Conservation (phyloP, 257 asterid species). For the Linderniella brevidens region DNA sequence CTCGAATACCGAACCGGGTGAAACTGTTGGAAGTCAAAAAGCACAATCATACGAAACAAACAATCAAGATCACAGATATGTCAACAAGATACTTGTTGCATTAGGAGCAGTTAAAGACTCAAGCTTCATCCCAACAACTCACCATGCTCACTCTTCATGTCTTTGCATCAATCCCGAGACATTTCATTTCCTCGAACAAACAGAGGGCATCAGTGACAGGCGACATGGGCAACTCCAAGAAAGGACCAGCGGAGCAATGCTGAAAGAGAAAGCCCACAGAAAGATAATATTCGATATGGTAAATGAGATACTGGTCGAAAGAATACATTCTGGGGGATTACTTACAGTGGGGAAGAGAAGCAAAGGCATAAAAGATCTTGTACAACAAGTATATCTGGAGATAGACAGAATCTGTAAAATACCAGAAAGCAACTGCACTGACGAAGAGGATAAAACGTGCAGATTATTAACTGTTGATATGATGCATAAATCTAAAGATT, state of each 20-base stretch:
- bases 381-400: slow-evolving; percentile 47
- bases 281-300: slow-evolving; percentile 64
- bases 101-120: slow-evolving; percentile 54
- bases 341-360: slow-evolving; percentile 14
- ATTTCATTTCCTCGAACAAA: slow-evolving; percentile 69
- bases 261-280: slow-evolving; percentile 36
- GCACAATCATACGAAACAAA: slow-evolving; percentile 17
- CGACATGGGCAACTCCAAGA: slow-evolving; percentile 12
- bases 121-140: slow-evolving; percentile 21
- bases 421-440: slow-evolving; percentile 22
- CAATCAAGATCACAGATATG: slow-evolving; percentile 46
- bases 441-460: slow-evolving; percentile 31
- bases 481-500: slow-evolving; percentile 39
- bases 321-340: slow-evolving; percentile 31
- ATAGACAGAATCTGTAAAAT: slow-evolving; percentile 32
- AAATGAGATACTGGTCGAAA: slow-evolving; percentile 49
- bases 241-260: slow-evolving; percentile 13
- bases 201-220: slow-evolving; percentile 19
- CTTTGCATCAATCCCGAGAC: slow-evolving; percentile 54
- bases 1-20: slow-evolving; percentile 20
- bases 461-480: slow-evolving; percentile 39
- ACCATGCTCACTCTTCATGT: slow-evolving; percentile 34
- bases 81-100: slow-evolving; percentile 43
- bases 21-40: slow-evolving; percentile 16
- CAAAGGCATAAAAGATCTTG: slow-evolving; percentile 31